Percentiles rank a stretch among this genome's conserved stretches.
Conservation (phyloP, 352 stramenopile species). For the Globisporangium ultimum region DNA sequence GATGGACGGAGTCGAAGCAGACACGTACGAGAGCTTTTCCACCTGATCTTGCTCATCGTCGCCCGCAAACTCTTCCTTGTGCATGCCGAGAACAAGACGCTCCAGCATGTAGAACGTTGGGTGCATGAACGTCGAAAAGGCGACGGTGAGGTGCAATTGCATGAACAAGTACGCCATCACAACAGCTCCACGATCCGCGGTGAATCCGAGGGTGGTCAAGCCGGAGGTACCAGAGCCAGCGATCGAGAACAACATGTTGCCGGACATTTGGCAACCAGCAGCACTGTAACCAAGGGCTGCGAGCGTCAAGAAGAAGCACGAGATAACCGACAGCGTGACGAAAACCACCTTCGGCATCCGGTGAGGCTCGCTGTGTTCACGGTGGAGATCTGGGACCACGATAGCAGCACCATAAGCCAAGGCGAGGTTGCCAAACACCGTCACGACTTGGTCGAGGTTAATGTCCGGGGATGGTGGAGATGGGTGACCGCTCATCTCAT, state of each 20-base stretch:
- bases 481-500: slow-evolving; percentile 32
- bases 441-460: slow-evolving; percentile 35
- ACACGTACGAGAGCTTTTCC: slow-evolving; percentile 11
- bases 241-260: slow-evolving; percentile 55
- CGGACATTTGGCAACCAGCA: slow-evolving; percentile 42
- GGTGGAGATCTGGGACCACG: slow-evolving; percentile 43
- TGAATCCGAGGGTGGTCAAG: slow-evolving; percentile 31
- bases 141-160: slow-evolving; percentile 50
- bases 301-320: slow-evolving; percentile 37
- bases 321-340: slow-evolving; percentile 35
- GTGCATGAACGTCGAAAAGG: slow-evolving; percentile 43
- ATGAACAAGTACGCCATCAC: slow-evolving; percentile 46
- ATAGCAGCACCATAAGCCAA: slow-evolving; percentile 51
- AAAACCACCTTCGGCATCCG: slow-evolving; percentile 49
- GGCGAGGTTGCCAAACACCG: slow-evolving; percentile 47
- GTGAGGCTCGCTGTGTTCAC: slow-evolving; percentile 38
- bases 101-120: slow-evolving; percentile 52
- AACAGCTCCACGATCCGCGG: slow-evolving; percentile 26
- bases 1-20: slow-evolving; percentile 12
- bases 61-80: slow-evolving; percentile 11
- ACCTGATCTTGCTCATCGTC: neutral
- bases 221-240: slow-evolving; percentile 15
- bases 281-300: slow-evolving; percentile 28
- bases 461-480: slow-evolving; percentile 28
- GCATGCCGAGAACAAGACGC: slow-evolving; percentile 40